Evolutionary conservation across 2,329 filamentous ascomycete genomes (phyloP).

Genomic region (Alternaria viburni): DNA sequence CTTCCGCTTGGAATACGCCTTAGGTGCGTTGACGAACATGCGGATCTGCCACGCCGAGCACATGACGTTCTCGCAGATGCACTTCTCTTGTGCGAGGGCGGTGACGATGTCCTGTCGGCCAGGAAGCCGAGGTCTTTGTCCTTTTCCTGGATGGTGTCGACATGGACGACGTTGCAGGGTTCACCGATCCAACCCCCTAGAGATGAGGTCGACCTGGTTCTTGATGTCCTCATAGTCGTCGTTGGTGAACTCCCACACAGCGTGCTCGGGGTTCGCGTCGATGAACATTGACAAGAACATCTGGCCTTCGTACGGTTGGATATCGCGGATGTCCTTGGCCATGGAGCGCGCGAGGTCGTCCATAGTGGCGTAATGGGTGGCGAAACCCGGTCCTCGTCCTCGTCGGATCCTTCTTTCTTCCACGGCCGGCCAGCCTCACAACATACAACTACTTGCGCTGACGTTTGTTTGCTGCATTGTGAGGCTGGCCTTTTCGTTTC

Average conservation of each 20-base stretch:
- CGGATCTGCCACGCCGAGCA: slow-evolving; percentile 43
- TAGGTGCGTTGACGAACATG: slow-evolving; percentile 48
- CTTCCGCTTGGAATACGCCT: slow-evolving; percentile 34
- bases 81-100: slow-evolving; percentile 44
- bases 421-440: neutral
- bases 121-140: slow-evolving; percentile 37
- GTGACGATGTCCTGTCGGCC: slow-evolving; percentile 36
- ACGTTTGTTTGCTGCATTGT: slow-evolving; percentile 43
- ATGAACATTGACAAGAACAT: slow-evolving; percentile 28
- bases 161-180: neutral
- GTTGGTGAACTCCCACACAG: slow-evolving; percentile 18
- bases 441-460: slow-evolving; percentile 29
- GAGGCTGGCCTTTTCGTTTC: slow-evolving; percentile 39
- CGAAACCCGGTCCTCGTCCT: slow-evolving; percentile 15
- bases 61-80: slow-evolving; percentile 47
- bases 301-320: slow-evolving; percentile 44
- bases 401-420: neutral
- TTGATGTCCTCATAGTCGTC: slow-evolving; percentile 13
- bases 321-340: slow-evolving; percentile 27
- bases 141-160: slow-evolving; percentile 23
- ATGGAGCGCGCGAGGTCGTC: slow-evolving; percentile 35
- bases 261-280: slow-evolving; percentile 19
- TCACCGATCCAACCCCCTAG: no score
- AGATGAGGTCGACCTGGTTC: no score
- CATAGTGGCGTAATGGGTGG: slow-evolving; percentile 26